Percentiles rank a stretch among this genome's conserved stretches.
phyloP scores from a whole-genome alignment of 441 rosid genomes.

The Theobroma grandiflorum region DNA sequence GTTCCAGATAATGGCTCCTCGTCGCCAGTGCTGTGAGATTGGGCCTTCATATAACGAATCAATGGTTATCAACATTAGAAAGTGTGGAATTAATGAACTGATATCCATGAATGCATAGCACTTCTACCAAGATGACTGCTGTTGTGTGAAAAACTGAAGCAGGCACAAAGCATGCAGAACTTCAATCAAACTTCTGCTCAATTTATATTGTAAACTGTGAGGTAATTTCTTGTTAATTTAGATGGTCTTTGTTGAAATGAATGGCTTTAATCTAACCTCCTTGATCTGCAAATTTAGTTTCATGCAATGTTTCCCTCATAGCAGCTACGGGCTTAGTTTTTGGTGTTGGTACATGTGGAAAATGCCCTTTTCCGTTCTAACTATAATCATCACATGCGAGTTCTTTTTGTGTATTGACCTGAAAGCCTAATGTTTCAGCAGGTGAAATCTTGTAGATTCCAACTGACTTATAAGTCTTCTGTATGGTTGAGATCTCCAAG shows the following conservation, averaged over 20 bases:
- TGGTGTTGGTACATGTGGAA: background rate
- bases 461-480: background rate
- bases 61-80: conserved; percentile 67
- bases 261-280: background rate
- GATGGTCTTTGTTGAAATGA: background rate
- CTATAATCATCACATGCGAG: background rate
- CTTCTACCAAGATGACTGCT: conserved; percentile 23
- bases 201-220: background rate
- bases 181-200: conserved; percentile 21
- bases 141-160: conserved; percentile 18
- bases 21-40: conserved; percentile 84
- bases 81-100: conserved; percentile 67
- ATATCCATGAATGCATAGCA: conserved; percentile 67
- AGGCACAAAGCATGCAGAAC: conserved; percentile 11
- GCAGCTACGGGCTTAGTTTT: background rate
- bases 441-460: background rate
- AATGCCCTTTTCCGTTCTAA: background rate
- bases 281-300: background rate
- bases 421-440: background rate
- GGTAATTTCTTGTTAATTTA: conserved; percentile 13
- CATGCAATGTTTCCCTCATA: background rate
- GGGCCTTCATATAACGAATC: conserved; percentile 58
- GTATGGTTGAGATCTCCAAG: background rate
- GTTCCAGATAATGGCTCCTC: conserved; percentile 65
- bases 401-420: background rate